Conservation (phyloP, 176 grass and related monocot genomes). For the Cenchrus fungigraminus region DNA sequence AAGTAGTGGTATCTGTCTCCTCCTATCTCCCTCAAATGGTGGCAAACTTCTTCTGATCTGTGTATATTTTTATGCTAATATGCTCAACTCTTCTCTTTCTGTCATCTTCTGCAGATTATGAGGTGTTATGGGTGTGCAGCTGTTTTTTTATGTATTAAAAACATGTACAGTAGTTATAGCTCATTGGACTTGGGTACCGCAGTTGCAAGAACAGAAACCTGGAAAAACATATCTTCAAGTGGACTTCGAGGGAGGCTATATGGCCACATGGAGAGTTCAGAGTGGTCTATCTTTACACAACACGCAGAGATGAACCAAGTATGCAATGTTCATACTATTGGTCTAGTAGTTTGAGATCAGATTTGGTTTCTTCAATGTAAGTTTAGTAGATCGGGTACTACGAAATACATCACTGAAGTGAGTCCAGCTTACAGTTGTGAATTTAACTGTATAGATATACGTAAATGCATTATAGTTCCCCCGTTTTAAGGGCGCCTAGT, state of each 20-base stretch:
- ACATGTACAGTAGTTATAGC: not conserved
- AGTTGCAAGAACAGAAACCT: not conserved
- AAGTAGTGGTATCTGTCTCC: not conserved
- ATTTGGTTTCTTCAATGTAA: not conserved
- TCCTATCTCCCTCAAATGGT: not conserved
- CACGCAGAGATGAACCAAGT: not conserved
- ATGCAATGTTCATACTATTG: constrained; percentile 16
- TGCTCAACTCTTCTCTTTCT: not conserved
- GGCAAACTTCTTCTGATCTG: not conserved
- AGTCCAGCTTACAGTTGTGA: constrained; percentile 19
- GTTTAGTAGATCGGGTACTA: not conserved
- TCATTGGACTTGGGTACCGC: not conserved
- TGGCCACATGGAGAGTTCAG: not conserved
- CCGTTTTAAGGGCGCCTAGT: not conserved
- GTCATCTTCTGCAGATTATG: constrained; percentile 19
- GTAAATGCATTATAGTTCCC: constrained; percentile 9
- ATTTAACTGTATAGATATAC: not conserved
- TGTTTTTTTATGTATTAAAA: constrained; percentile 12
- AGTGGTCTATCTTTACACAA: not conserved
- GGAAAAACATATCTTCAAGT: not conserved
- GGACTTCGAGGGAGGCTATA: not conserved
- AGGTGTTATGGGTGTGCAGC: not conserved
- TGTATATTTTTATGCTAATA: not conserved
- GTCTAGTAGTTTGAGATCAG: constrained; percentile 28
- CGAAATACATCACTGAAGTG: not conserved